phyloP scores from a whole-genome alignment of 208 protist species.

The Endotrypanum monterogeii region DNA sequence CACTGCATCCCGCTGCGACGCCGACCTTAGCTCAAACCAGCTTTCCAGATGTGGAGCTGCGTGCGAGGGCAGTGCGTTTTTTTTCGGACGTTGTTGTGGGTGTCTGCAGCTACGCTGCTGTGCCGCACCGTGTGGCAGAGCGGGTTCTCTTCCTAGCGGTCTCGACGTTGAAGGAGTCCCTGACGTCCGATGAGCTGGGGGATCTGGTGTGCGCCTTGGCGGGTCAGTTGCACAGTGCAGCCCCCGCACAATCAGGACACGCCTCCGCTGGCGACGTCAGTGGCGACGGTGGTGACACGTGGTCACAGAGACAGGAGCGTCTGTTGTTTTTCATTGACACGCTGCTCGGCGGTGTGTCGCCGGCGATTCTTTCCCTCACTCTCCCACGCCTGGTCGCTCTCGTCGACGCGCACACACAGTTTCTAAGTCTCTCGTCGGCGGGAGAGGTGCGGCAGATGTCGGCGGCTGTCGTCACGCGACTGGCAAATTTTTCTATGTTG shows the following conservation, averaged over 20 bases:
- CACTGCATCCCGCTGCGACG: not conserved
- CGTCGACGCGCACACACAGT: slow-evolving; percentile 14
- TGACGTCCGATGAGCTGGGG: slow-evolving; percentile 23
- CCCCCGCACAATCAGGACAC: not conserved
- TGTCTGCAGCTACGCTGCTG: slow-evolving; percentile 20
- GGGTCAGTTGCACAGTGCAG: slow-evolving; percentile 1
- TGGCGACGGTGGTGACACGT: slow-evolving; percentile 7
- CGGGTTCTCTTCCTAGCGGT: slow-evolving; percentile 12
- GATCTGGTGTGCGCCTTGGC: slow-evolving; percentile 6
- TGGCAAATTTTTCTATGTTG: slow-evolving; percentile 26
- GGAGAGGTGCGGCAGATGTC: slow-evolving; percentile 22
- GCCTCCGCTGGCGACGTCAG: not conserved
- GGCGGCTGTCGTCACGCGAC: slow-evolving; percentile 3
- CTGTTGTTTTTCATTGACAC: slow-evolving; percentile 13
- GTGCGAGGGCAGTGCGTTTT: slow-evolving; percentile 13
- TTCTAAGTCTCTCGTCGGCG: slow-evolving; percentile 31
- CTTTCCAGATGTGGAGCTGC: slow-evolving; percentile 4
- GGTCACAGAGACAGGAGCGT: slow-evolving; percentile 29
- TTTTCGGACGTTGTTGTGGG: slow-evolving; percentile 11
- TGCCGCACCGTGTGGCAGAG: slow-evolving; percentile 17
- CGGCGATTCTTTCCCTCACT: not conserved
- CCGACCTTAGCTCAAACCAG: not conserved
- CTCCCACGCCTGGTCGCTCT: slow-evolving; percentile 31
- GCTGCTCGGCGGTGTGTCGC: slow-evolving; percentile 4
- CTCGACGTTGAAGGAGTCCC: not conserved